These are phyloP conservation scores for Amylostereum areolatum DNA, from an alignment of 1,284 basidiomycete genomes.

Conservation along the genomic window DNA sequence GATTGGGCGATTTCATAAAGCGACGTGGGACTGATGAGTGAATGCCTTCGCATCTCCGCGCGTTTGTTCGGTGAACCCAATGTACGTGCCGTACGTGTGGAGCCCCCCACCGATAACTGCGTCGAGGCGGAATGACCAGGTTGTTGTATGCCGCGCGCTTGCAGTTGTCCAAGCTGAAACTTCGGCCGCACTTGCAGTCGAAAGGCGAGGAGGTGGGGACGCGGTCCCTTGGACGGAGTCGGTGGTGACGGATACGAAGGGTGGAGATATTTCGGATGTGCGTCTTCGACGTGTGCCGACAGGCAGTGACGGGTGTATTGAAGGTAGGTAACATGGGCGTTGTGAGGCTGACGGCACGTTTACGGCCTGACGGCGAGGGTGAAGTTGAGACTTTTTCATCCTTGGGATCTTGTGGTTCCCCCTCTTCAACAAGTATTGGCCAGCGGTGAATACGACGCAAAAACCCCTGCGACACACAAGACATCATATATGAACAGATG, in stretches of 20 bases:
- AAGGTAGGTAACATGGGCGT: conserved; percentile 12
- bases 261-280: conserved; percentile 3
- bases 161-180: conserved; percentile 28
- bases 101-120: not conserved
- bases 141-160: conserved; percentile 3
- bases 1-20: conserved; percentile 12
- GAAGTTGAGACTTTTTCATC: conserved; percentile 4
- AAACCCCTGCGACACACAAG: conserved; percentile 59
- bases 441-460: conserved; percentile 89
- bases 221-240: conserved; percentile 10
- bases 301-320: conserved; percentile 10
- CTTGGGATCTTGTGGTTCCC: conserved; percentile 4
- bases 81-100: not conserved
- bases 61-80: not conserved
- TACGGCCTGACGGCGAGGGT: conserved; percentile 11
- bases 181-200: conserved; percentile 28
- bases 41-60: conserved; percentile 5
- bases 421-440: conserved; percentile 59
- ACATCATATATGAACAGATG: not conserved
- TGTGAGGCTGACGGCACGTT: conserved; percentile 13
- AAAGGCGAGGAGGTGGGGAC: conserved; percentile 10
- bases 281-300: conserved; percentile 14
- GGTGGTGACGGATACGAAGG: conserved; percentile 7
- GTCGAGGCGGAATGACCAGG: not conserved
- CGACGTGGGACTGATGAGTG: conserved; percentile 7